Evolutionary conservation across 345 rosid genomes (phyloP).

Genomic region (Populus tremula): DNA sequence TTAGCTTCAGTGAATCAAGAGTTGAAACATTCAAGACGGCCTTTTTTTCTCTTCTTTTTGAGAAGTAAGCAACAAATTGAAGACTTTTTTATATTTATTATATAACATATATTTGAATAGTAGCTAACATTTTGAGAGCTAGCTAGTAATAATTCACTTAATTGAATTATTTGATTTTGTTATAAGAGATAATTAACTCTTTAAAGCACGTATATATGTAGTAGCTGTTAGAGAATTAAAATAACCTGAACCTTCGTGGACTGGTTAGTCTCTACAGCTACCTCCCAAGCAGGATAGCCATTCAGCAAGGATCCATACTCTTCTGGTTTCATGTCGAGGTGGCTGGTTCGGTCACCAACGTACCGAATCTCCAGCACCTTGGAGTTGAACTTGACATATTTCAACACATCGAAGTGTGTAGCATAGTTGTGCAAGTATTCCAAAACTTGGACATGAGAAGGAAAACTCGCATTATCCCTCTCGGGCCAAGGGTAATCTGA

Average conservation of each 20-base stretch:
- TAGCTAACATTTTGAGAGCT: no score
- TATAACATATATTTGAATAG: no score
- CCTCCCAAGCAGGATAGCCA: constrained; percentile 45
- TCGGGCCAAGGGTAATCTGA: constrained; percentile 48
- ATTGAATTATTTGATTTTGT: no score
- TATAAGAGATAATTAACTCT: no score
- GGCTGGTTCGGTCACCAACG: constrained; percentile 8
- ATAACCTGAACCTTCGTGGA: constrained; percentile 29
- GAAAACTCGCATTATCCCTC: constrained; percentile 37
- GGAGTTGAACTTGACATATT: constrained; percentile 35
- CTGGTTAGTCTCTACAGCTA: constrained; percentile 26
- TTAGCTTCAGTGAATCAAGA: no score
- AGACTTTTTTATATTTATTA: no score
- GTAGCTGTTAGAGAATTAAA: background rate
- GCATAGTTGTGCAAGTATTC: constrained; percentile 44
- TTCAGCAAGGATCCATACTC: constrained; percentile 29
- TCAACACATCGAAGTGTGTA: constrained; percentile 39
- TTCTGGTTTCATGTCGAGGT: background rate
- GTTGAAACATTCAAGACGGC: no score
- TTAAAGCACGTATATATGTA: background rate
- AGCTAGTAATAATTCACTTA: no score
- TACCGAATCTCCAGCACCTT: constrained; percentile 38
- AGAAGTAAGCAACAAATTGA: no score
- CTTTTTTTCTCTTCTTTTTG: no score
- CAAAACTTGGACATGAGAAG: constrained; percentile 32